These are phyloP conservation scores for Mycena galericulata DNA, from an alignment of 768 basidiomycete species.

Conservation along the genomic window DNA sequence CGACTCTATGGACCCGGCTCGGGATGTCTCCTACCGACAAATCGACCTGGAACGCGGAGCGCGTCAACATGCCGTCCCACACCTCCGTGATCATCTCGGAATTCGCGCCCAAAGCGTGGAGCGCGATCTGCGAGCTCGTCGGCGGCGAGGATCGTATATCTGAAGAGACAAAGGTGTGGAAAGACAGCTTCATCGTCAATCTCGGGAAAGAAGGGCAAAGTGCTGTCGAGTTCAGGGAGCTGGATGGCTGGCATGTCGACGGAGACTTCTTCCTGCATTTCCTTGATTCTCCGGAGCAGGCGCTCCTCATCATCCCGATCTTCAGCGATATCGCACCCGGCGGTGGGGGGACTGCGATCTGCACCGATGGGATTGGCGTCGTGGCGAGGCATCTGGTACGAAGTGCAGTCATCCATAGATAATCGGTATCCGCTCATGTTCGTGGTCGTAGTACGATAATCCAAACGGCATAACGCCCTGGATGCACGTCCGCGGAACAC, in stretches of 20 bases:
- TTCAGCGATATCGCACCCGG: constrained; percentile 66
- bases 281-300: constrained; percentile 76
- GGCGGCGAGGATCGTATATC: constrained; percentile 71
- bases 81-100: constrained; percentile 56
- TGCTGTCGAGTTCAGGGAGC: constrained; percentile 52
- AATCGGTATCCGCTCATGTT: no score
- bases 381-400: constrained; percentile 62
- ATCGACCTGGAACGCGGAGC: constrained; percentile 64
- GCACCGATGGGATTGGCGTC: constrained; percentile 64
- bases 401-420: neutral
- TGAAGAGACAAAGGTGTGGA: constrained; percentile 60
- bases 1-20: constrained; percentile 64
- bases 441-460: constrained; percentile 20
- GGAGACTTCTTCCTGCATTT: constrained; percentile 73
- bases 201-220: constrained; percentile 60
- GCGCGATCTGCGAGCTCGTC: constrained; percentile 69
- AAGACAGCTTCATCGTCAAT: constrained; percentile 74
- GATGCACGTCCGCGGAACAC: constrained; percentile 31
- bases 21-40: constrained; percentile 65
- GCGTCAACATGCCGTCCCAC: constrained; percentile 68
- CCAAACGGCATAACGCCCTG: constrained; percentile 34
- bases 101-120: constrained; percentile 72
- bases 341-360: constrained; percentile 72
- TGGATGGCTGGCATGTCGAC: constrained; percentile 76
- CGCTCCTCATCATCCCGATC: constrained; percentile 69